Percentiles rank a stretch among this genome's conserved stretches.
Conservation (phyloP, 139 green algal species). For the Chloropicon primus region DNA sequence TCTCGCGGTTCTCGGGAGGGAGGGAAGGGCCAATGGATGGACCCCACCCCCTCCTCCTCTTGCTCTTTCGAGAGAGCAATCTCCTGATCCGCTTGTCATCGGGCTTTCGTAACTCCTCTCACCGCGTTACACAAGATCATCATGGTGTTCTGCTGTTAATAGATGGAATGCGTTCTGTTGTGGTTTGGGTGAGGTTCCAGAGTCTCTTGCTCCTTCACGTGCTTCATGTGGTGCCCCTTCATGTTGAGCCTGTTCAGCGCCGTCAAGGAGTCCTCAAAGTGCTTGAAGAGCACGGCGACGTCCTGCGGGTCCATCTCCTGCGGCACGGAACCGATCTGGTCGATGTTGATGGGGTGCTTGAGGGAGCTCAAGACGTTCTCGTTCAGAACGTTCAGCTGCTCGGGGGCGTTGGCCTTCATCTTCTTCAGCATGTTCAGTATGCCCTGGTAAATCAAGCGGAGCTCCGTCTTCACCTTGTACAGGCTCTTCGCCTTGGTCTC, state of each 20-base stretch:
- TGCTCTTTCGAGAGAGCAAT: too few species aligned
- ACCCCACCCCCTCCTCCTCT: too few species aligned
- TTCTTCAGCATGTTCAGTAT: background rate
- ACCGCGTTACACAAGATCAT: too few species aligned
- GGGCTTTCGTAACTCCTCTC: too few species aligned
- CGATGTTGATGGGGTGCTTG: background rate
- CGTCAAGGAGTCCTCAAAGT: background rate
- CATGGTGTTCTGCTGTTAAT: too few species aligned
- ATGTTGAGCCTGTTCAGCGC: background rate
- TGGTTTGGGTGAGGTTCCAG: too few species aligned
- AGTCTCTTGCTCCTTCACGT: too few species aligned
- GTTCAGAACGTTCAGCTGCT: background rate
- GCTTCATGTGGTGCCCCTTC: too few species aligned
- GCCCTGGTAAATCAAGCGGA: background rate
- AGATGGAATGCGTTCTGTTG: too few species aligned
- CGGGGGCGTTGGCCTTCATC: background rate
- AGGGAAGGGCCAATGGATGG: too few species aligned
- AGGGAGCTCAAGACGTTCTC: background rate
- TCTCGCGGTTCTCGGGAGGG: too few species aligned
- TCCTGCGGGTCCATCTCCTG: background rate
- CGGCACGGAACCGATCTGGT: background rate
- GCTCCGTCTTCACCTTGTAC: background rate
- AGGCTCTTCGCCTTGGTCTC: background rate
- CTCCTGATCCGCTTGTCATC: too few species aligned
- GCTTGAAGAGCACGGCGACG: background rate